Conservation (phyloP, 2,329 filamentous ascomycete species). For the Nemania diffusa region DNA sequence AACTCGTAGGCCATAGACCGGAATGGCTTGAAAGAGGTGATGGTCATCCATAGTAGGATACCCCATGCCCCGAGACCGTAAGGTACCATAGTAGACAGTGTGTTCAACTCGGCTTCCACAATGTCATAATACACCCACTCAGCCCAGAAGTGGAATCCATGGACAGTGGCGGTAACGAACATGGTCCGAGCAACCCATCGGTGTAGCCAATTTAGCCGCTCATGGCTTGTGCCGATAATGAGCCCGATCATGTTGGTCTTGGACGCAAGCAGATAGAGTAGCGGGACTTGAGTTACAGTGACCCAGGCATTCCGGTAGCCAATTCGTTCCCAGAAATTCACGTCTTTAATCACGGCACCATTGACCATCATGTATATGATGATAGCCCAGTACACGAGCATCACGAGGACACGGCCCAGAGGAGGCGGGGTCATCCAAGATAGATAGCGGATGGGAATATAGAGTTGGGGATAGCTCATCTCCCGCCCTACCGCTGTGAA, state of each 20-base stretch:
- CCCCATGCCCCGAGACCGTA: constrained; percentile 76
- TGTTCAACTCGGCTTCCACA: constrained; percentile 65
- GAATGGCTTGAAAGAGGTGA: constrained; percentile 71
- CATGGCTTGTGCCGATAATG: constrained; percentile 71
- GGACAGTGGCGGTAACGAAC: constrained; percentile 73
- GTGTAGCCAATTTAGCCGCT: constrained; percentile 78
- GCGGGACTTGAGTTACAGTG: constrained; percentile 70
- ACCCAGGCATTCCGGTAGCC: constrained; percentile 76
- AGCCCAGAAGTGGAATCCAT: constrained; percentile 75
- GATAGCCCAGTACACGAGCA: constrained; percentile 68
- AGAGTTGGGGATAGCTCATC: constrained; percentile 64
- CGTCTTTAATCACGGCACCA: constrained; percentile 61
- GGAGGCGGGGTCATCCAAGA: constrained; percentile 69
- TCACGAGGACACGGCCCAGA: constrained; percentile 63
- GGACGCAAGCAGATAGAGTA: constrained; percentile 70
- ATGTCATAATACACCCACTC: constrained; percentile 71
- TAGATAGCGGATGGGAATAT: constrained; percentile 57
- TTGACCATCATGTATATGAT: constrained; percentile 67
- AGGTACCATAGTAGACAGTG: constrained; percentile 70
- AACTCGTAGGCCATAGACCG: constrained; percentile 75
- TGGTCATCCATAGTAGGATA: constrained; percentile 71
- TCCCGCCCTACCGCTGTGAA: constrained; percentile 67
- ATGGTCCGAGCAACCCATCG: constrained; percentile 77
- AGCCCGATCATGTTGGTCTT: constrained; percentile 69
- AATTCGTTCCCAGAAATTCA: constrained; percentile 71